A percentile compares a stretch with the other conserved stretches of the same genome.
phyloP scores from a whole-genome alignment of 768 basidiomycete genomes.

The Boletellus sp. region DNA sequence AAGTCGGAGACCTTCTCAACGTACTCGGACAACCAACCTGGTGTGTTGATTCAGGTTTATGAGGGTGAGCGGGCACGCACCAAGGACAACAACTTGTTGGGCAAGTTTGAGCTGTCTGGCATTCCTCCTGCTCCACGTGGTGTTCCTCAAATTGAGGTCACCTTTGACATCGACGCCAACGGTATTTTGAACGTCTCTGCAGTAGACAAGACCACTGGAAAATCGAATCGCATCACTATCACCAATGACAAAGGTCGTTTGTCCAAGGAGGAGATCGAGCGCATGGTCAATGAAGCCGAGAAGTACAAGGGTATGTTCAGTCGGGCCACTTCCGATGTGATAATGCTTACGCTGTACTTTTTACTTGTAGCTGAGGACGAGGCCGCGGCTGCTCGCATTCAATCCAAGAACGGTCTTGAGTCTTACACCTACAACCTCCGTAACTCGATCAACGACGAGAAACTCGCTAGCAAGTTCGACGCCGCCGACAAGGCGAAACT shows the following conservation, averaged over 20 bases:
- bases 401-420: slow-evolving; percentile 89
- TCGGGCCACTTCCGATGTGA: background rate
- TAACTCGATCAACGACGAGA: slow-evolving; percentile 81
- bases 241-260: slow-evolving; percentile 97
- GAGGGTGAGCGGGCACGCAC: slow-evolving; percentile 98
- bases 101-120: slow-evolving; percentile 96
- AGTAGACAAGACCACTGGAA: slow-evolving; percentile 94
- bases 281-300: slow-evolving; percentile 95
- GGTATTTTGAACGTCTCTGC: slow-evolving; percentile 96
- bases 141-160: slow-evolving; percentile 96
- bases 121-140: slow-evolving; percentile 97
- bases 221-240: slow-evolving; percentile 91
- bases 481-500: slow-evolving; percentile 82
- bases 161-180: slow-evolving; percentile 97
- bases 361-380: slow-evolving; percentile 69
- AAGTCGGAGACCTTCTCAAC: slow-evolving; percentile 99
- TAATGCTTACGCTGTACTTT: slow-evolving; percentile 9
- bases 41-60: slow-evolving; percentile 96
- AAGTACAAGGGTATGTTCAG: slow-evolving; percentile 65
- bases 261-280: slow-evolving; percentile 96
- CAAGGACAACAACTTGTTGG: slow-evolving; percentile 97
- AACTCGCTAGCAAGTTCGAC: slow-evolving; percentile 86
- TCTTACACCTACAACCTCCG: slow-evolving; percentile 95
- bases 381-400: slow-evolving; percentile 77
- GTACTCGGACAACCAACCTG: slow-evolving; percentile 97